Evolutionary conservation across 768 basidiomycete genomes (phyloP), one percentile per base, ranked within the genome.

Genomic region (Pholiota conissans): DNA sequence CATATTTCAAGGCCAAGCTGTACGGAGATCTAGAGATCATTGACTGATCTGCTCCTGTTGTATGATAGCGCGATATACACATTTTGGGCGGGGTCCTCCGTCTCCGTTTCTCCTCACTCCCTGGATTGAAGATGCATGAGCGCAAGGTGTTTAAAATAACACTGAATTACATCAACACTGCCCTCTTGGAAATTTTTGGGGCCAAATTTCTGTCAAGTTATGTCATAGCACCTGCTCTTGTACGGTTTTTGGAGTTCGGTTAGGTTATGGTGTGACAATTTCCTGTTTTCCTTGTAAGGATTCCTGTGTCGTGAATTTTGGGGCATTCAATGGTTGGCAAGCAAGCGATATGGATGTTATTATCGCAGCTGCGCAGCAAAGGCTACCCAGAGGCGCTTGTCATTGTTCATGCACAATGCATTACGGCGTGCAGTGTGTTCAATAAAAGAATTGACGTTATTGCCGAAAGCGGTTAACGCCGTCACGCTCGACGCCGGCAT

Each of bases 1-100:
- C 87, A 48, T 98, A 97, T 74, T 96, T 91, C 82, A 90, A 84
- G 62, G 83, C 90, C 45, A 87, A 89, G 77, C 93, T 95, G 10
- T 98, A 95, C 64, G 95, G 95, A 50, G 91, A 94, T 65, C 72
- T 94, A 50, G 93, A 96, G 56, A 79, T 83, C 54, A 69, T 75
- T 39, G 81, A 83, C 56, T 84, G 71, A 78, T 49, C 42, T 50
- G 39, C 24, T 39, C 30, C 7, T 18, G 11, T 45, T 50, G 32
- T 49, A 37, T 29, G 42, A 53, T 58, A 58, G 40, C 48, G 32
- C 29, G n/a, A 32, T 42, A 50, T 48, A 39, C 28, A n/a, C 22
- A 20, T 35, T 24, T 50, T 26, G 14, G 5, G 16, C 2, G 2
- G 37, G 3, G n/a, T 18, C 5, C 14, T 16, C 37, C 20, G n/a